Base-by-base conservation (phyloP, 2,329 filamentous ascomycete genomes). In the Rosellinia necatrix region DNA sequence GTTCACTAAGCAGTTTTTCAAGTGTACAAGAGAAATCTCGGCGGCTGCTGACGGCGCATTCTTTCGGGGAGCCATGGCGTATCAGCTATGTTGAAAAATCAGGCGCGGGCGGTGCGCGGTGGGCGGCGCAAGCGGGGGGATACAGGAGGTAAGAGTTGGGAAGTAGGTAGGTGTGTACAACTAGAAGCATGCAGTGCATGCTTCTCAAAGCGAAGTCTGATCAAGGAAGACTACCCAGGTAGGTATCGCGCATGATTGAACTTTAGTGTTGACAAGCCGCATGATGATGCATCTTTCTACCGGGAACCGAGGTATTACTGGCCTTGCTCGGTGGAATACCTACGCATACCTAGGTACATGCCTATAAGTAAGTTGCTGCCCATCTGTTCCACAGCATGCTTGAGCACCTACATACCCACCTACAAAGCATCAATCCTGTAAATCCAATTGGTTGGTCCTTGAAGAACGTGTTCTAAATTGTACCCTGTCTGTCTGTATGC, bases 1-100 rank as follows among this genome's bases (percentile, higher is more conserved):
- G 75, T 97, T 97, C 72, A 96, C 90, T 49, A 99, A 81, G 75
- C 94, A 99, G 73, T 89, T 97, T 79, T 96, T 96, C 57, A 97
- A 82, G 65, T 92, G 90, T 43, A 91, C 85, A 58, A 97, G 82
- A 51, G 89, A 89, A 64, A 97, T 82, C 76, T 96, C 92, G 56
- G 91, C 92, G 59, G 88, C 81, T 29, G 87, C 87, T 38, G 89
- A 81, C 66, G 81, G 82, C 71, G 78, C 77, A 70, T 81, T 83
- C 71, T 78, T 81, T 68, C 76, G 72, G 41, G 68, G 66, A 42
- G 67, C 67, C 68, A 70, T 70, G 44, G 27, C 40, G n/a, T 30
- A 53, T 58, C 46, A 55, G 51, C 47, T 53, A 49, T 15, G 19
- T 38, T 9, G 35, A 32, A 30, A 17, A 35, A 19, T 9, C 27